These are phyloP conservation scores for Amylostereum areolatum DNA, from an alignment of 1,284 basidiomycete genomes.

Conservation along the genomic window DNA sequence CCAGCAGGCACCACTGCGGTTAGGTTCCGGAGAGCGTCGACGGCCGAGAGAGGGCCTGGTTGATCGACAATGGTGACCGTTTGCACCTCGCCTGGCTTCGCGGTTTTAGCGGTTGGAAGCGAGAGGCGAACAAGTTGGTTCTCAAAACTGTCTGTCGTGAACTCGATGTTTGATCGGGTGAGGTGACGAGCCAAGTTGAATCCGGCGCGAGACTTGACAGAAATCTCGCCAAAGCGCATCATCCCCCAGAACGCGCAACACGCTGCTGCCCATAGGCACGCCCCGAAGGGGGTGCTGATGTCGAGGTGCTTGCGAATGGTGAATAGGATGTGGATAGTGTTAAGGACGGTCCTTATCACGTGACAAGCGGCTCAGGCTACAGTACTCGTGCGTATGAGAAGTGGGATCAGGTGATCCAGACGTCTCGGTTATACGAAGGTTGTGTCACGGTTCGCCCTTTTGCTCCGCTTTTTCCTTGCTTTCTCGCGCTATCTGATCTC, in stretches of 20 bases:
- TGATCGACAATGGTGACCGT: constrained; percentile 20
- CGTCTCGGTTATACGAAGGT: too few species aligned
- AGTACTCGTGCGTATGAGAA: too few species aligned
- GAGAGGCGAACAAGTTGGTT: constrained; percentile 18
- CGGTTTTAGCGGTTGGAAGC: constrained; percentile 30
- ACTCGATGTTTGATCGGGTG: constrained; percentile 8
- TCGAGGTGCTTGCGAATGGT: constrained; percentile 15
- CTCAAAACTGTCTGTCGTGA: constrained; percentile 16
- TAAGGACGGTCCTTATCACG: too few species aligned
- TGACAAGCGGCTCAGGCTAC: too few species aligned
- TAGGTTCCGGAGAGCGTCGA: constrained; percentile 25
- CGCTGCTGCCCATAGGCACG: constrained; percentile 29
- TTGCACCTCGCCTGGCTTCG: constrained; percentile 24
- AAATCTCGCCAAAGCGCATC: constrained; percentile 29
- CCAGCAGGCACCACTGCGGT: constrained; percentile 20
- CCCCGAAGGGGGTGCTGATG: constrained; percentile 25
- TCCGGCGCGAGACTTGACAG: constrained; percentile 14
- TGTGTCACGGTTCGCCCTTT: too few species aligned
- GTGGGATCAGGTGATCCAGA: too few species aligned
- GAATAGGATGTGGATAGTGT: constrained; percentile 24
- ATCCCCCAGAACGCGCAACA: constrained; percentile 30
- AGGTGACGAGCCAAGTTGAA: constrained; percentile 20
- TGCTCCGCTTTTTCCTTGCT: too few species aligned
- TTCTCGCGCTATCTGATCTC: too few species aligned
- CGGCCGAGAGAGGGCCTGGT: constrained; percentile 17